A percentile compares a stretch with the other conserved stretches of the same genome.
Conservation (phyloP, 1,139 yeast genomes). For the Pichia sp. region DNA sequence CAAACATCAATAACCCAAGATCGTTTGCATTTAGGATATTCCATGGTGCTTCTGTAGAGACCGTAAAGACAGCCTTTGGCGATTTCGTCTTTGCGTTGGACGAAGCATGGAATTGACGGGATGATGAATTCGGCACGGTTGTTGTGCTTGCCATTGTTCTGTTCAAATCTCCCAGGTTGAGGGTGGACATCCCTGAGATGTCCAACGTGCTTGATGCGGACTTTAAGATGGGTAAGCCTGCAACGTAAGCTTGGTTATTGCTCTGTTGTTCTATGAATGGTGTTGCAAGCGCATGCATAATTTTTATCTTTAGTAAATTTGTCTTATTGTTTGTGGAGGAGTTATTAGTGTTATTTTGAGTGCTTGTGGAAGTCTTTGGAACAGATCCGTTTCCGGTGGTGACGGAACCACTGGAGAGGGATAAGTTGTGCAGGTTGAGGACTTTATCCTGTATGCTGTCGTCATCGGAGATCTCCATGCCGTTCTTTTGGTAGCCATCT, state of each 20-base stretch:
- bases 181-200: slow-evolving; percentile 36
- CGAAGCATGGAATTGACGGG: slow-evolving; percentile 60
- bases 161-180: not conserved
- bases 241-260: slow-evolving; percentile 24
- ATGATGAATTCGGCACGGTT: slow-evolving; percentile 3
- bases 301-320: slow-evolving; percentile 47
- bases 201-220: slow-evolving; percentile 42
- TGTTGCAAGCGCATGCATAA: slow-evolving; percentile 68
- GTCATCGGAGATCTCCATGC: slow-evolving; percentile 21
- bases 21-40: slow-evolving; percentile 82
- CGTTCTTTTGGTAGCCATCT: slow-evolving; percentile 30
- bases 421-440: slow-evolving; percentile 54
- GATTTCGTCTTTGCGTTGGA: slow-evolving; percentile 64
- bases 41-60: slow-evolving; percentile 78
- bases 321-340: not conserved
- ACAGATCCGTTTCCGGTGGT: not conserved
- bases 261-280: slow-evolving; percentile 65
- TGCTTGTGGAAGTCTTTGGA: not conserved
- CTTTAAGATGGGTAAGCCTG: slow-evolving; percentile 32
- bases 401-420: slow-evolving; percentile 38
- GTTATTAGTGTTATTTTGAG: not conserved
- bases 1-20: slow-evolving; percentile 84
- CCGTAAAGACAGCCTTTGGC: slow-evolving; percentile 84
- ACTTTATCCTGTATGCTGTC: slow-evolving; percentile 35
- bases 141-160: too few species aligned